phyloP scores from a whole-genome alignment of 1,284 basidiomycete genomes.

The Cryptococcus hybrid region DNA sequence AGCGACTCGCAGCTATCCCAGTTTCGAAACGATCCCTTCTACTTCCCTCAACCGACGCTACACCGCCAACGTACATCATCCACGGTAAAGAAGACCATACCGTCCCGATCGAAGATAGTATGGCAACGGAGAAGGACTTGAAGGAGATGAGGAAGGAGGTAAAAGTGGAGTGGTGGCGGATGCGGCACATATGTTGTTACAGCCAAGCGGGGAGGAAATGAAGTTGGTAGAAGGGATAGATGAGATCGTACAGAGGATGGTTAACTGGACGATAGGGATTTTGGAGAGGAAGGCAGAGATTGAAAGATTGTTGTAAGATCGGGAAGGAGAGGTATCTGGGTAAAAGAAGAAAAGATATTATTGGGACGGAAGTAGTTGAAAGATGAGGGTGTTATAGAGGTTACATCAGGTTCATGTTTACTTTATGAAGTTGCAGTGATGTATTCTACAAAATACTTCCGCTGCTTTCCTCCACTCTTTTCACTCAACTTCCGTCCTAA shows the following conservation, averaged over 20 bases:
- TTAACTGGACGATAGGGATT: not conserved
- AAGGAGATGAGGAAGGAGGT: not conserved
- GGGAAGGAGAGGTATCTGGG: too few species aligned
- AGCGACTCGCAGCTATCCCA: conserved; percentile 5
- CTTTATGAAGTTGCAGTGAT: too few species aligned
- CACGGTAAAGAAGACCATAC: conserved; percentile 10
- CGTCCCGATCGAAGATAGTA: conserved; percentile 4
- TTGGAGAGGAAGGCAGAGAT: too few species aligned
- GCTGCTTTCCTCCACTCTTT: too few species aligned
- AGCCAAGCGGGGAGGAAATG: not conserved
- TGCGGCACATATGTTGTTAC: conserved; percentile 5
- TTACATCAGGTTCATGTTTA: too few species aligned
- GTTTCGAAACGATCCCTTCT: conserved; percentile 3
- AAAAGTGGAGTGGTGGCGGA: conserved; percentile 6
- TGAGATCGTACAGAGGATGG: not conserved
- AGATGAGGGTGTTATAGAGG: too few species aligned
- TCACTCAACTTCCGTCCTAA: too few species aligned
- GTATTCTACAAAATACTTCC: too few species aligned
- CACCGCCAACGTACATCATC: not conserved
- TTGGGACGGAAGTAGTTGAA: too few species aligned
- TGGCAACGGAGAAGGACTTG: conserved; percentile 1
- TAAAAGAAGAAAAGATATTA: too few species aligned
- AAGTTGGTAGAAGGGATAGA: too few species aligned
- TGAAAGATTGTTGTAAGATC: too few species aligned
- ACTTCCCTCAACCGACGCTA: conserved; percentile 1